Evolutionary conservation across 1,284 basidiomycete genomes (phyloP).

Genomic region (Boletus smithii): DNA sequence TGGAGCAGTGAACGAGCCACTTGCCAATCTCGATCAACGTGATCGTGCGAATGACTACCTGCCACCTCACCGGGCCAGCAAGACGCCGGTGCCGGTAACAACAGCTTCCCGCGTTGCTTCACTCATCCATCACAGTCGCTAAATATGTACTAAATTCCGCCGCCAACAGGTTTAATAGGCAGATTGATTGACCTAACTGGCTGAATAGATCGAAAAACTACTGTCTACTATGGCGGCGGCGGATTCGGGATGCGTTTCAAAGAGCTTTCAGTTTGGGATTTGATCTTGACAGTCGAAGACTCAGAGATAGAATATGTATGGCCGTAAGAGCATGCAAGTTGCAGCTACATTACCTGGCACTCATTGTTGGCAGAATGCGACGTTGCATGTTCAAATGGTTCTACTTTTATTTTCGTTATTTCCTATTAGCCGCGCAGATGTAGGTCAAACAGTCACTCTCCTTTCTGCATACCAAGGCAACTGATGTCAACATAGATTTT

Average conservation of each 20-base stretch:
- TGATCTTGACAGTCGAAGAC: conserved; percentile 14
- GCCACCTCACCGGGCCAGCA: too few relatives aligned
- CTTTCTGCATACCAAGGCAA: background rate
- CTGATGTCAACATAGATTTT: conserved; percentile 9
- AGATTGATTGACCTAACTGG: too few relatives aligned
- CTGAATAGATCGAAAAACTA: too few relatives aligned
- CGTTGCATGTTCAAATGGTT: conserved; percentile 17
- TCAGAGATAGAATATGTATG: conserved; percentile 26
- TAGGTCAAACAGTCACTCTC: conserved; percentile 4
- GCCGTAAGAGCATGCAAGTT: conserved; percentile 13
- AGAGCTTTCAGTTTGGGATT: conserved; percentile 23
- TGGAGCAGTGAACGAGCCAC: background rate
- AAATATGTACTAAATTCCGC: too few relatives aligned
- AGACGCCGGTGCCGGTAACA: too few relatives aligned
- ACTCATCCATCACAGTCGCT: too few relatives aligned
- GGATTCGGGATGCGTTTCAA: too few relatives aligned
- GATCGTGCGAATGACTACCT: conserved; percentile 4
- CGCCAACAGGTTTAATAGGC: too few relatives aligned
- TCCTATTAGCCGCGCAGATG: conserved; percentile 16
- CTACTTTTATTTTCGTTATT: conserved; percentile 25
- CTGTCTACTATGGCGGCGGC: too few relatives aligned
- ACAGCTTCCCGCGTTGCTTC: too few relatives aligned
- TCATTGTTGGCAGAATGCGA: conserved; percentile 12
- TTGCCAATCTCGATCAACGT: conserved; percentile 1
- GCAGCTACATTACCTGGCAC: background rate